These are phyloP conservation scores for Coprinopsis marcescibilis DNA, from an alignment of 768 basidiomycete genomes.

Conservation along the genomic window DNA sequence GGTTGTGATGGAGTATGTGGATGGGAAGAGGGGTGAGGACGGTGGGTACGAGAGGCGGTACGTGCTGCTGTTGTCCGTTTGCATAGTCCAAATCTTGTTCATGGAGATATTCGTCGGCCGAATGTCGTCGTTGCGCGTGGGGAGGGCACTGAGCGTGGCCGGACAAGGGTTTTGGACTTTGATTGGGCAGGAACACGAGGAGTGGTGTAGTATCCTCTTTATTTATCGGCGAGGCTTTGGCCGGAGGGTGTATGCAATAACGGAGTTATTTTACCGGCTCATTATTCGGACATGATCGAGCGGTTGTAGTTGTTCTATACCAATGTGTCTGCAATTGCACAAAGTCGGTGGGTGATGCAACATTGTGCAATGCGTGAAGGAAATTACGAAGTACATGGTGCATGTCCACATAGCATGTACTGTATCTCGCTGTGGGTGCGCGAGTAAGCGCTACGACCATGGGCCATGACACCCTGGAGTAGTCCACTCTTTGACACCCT, in stretches of 20 bases:
- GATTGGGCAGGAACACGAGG: conserved; percentile 15
- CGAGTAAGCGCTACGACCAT: no score
- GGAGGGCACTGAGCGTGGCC: conserved; percentile 1
- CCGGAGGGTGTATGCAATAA: neutral
- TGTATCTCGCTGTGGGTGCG: no score
- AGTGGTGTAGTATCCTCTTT: conserved; percentile 13
- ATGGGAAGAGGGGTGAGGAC: conserved; percentile 1
- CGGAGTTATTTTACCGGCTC: neutral
- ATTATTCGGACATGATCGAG: neutral
- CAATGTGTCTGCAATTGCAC: no score
- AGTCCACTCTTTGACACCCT: no score
- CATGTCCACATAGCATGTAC: no score
- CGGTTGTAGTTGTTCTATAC: no score
- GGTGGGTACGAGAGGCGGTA: neutral
- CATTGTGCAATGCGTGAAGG: no score
- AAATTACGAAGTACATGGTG: no score
- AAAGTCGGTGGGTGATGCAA: no score
- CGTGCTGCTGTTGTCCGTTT: conserved; percentile 2
- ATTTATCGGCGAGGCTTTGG: neutral
- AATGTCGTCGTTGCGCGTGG: conserved; percentile 13
- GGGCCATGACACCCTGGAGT: no score
- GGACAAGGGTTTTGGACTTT: conserved; percentile 14
- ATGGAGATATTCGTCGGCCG: conserved; percentile 15
- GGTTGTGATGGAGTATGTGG: conserved; percentile 15
- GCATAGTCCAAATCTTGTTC: conserved; percentile 12